These are phyloP conservation scores for Bruguiera parviflora DNA, from an alignment of 345 rosid genomes.

Conservation along the genomic window DNA sequence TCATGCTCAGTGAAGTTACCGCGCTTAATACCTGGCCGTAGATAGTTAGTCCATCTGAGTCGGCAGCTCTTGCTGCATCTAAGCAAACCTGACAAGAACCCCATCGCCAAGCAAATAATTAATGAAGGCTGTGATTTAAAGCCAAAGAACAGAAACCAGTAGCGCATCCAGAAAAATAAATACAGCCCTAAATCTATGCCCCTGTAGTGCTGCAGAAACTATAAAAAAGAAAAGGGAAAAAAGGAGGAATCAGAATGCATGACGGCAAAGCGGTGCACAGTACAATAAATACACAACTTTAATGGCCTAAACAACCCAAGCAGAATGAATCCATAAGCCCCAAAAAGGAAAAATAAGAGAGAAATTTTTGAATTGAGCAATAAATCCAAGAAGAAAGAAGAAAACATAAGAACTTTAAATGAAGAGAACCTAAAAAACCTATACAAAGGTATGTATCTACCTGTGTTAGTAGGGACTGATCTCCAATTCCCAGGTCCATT, in stretches of 20 bases:
- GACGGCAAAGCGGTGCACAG: neutral
- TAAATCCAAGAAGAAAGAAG: neutral
- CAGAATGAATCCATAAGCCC: neutral
- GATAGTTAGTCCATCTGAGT: neutral
- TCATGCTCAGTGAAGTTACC: conserved; percentile 3
- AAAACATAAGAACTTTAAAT: neutral
- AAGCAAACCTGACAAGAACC: neutral
- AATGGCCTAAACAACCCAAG: conserved; percentile 51
- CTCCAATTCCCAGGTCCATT: conserved; percentile 30
- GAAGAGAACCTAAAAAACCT: neutral
- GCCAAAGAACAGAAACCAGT: neutral
- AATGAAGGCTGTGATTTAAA: neutral
- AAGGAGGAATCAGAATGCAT: neutral
- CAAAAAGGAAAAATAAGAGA: neutral
- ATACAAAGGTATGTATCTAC: neutral
- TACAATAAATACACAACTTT: conserved; percentile 34
- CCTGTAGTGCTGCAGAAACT: neutral
- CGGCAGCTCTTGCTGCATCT: conserved; percentile 4
- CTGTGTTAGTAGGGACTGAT: conserved; percentile 23
- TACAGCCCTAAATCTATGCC: neutral
- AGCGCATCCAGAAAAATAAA: neutral
- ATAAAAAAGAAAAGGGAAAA: neutral
- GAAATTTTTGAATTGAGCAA: neutral
- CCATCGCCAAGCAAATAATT: neutral
- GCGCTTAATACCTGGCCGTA: conserved; percentile 2